Conservation (phyloP, 164 flowering plant genomes). For the Berberis thunbergii region DNA sequence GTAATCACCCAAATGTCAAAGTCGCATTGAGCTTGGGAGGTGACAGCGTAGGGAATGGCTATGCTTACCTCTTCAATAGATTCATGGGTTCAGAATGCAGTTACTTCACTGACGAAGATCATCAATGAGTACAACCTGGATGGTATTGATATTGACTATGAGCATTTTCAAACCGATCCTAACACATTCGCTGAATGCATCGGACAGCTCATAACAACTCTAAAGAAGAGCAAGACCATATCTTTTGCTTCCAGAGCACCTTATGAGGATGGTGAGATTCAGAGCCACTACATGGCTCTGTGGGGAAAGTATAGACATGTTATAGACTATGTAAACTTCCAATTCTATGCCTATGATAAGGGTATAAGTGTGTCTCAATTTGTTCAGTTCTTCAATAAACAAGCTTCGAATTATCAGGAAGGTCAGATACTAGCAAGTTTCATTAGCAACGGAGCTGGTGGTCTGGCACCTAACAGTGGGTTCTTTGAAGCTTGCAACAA, state of each 20-base stretch:
- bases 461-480: slow-evolving; percentile 33
- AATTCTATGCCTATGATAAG: slow-evolving; percentile 46
- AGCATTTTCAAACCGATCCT: slow-evolving; percentile 34
- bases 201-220: slow-evolving; percentile 26
- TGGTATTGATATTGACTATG: slow-evolving; percentile 45
- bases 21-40: slow-evolving; percentile 55
- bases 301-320: slow-evolving; percentile 34
- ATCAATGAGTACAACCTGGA: slow-evolving; percentile 31
- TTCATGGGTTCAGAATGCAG: slow-evolving; percentile 63
- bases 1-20: slow-evolving; percentile 28
- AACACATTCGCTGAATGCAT: slow-evolving; percentile 44
- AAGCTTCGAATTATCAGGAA: slow-evolving; percentile 31
- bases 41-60: slow-evolving; percentile 18
- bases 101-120: slow-evolving; percentile 41
- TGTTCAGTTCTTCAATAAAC: slow-evolving; percentile 25
- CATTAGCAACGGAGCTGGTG: slow-evolving; percentile 32
- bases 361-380: slow-evolving; percentile 43
- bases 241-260: slow-evolving; percentile 59
- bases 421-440: slow-evolving; percentile 42
- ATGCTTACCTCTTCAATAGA: slow-evolving; percentile 22
- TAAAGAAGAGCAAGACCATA: slow-evolving; percentile 32
- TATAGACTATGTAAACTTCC: slow-evolving; percentile 59
- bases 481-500: slow-evolving; percentile 46
- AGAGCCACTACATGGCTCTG: slow-evolving; percentile 38
- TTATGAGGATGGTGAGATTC: slow-evolving; percentile 36